A percentile compares a stretch with the other conserved stretches of the same genome.
Evolutionary conservation across 176 grass and related monocot species (phyloP).

Genomic region (Puccinellia tenuiflora): DNA sequence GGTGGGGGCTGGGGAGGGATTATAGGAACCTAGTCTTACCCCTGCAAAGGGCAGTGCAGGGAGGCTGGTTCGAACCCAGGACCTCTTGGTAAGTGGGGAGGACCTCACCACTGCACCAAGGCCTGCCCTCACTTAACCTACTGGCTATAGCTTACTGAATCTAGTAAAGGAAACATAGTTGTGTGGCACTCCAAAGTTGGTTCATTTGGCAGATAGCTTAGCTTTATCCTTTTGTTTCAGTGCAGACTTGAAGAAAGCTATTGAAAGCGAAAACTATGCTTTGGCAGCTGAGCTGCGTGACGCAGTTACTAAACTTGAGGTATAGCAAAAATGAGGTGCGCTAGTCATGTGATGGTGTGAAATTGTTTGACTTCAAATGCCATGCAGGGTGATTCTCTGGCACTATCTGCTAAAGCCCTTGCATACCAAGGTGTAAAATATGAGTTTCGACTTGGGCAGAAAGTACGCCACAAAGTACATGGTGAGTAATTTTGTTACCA

Average conservation of each 20-base stretch:
- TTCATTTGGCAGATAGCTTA: slow-evolving; percentile 15
- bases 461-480: slow-evolving; percentile 78
- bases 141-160: slow-evolving; percentile 5
- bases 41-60: too few relatives aligned
- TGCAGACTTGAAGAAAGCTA: slow-evolving; percentile 91
- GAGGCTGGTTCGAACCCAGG: too few relatives aligned
- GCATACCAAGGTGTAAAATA: slow-evolving; percentile 80
- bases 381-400: slow-evolving; percentile 66
- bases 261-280: slow-evolving; percentile 87
- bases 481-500: slow-evolving; percentile 51
- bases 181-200: background rate
- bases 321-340: slow-evolving; percentile 28
- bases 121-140: too few relatives aligned
- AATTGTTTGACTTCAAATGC: slow-evolving; percentile 24
- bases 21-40: too few relatives aligned
- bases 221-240: slow-evolving; percentile 49
- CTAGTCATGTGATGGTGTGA: slow-evolving; percentile 10
- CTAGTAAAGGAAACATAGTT: background rate
- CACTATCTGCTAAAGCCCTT: slow-evolving; percentile 87
- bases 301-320: slow-evolving; percentile 83
- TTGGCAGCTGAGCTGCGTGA: slow-evolving; percentile 77
- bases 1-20: too few relatives aligned
- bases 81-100: too few relatives aligned
- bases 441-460: slow-evolving; percentile 85
- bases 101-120: too few relatives aligned